A percentile compares a stretch with the other conserved stretches of the same genome.
Evolutionary conservation across 2,329 filamentous ascomycete genomes (phyloP).

Genomic region (Aspergillus alliaceus): DNA sequence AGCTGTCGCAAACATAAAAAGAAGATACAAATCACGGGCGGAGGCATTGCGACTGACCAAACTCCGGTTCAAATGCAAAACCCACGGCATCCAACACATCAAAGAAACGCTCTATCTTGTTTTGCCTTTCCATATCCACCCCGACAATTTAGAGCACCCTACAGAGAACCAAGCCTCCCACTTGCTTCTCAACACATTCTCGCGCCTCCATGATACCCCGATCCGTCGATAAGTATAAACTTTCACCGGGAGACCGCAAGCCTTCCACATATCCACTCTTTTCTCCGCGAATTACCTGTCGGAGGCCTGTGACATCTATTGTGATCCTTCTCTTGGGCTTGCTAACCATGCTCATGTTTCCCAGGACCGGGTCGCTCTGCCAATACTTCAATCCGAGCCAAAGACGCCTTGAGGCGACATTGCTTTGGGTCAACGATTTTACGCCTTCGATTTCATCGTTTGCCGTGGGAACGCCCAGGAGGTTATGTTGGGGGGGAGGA

Average conservation of each 20-base stretch:
- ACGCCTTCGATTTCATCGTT: constrained; percentile 36
- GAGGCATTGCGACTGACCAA: constrained; percentile 37
- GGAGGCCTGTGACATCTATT: constrained; percentile 62
- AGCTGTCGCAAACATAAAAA: constrained; percentile 30
- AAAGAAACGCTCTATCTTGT: constrained; percentile 11
- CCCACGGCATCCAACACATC: constrained; percentile 22
- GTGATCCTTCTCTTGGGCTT: constrained; percentile 74
- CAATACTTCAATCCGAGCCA: constrained; percentile 93
- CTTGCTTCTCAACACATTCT: constrained; percentile 76
- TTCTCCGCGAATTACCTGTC: constrained; percentile 67
- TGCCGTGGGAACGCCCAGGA: constrained; percentile 52
- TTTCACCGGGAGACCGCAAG: constrained; percentile 74
- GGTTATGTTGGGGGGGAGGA: constrained; percentile 54
- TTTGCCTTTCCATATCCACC: constrained; percentile 2
- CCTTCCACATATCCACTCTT: constrained; percentile 68
- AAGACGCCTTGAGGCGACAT: constrained; percentile 71
- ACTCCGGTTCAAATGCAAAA: constrained; percentile 40
- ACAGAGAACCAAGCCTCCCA: constrained; percentile 79
- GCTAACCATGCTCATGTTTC: constrained; percentile 64
- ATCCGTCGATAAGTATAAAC: constrained; percentile 76
- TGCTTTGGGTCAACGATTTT: constrained; percentile 64
- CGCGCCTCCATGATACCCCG: constrained; percentile 75
- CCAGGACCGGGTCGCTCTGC: constrained; percentile 76
- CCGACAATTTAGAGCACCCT: constrained; percentile 49
- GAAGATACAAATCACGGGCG: constrained; percentile 23